Conservation (phyloP, 108 stramenopile species). For the Cyclotella sp. region DNA sequence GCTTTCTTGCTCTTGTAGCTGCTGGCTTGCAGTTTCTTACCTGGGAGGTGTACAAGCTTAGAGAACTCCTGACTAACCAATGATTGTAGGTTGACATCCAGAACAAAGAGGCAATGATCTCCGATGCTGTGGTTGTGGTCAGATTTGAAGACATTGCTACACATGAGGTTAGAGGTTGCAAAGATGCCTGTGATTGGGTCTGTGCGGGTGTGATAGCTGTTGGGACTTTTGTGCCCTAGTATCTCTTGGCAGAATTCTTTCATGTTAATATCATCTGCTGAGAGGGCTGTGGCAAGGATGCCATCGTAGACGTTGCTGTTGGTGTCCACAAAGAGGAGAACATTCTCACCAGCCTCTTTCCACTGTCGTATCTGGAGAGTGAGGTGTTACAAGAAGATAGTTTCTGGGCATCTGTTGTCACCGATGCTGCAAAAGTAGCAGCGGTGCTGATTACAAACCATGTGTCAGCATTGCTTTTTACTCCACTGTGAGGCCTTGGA, state of each 20-base stretch:
- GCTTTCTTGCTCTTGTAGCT: too few relatives aligned
- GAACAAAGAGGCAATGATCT: slow-evolving; percentile 6
- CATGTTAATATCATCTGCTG: too few relatives aligned
- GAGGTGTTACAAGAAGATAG: slow-evolving; percentile 4
- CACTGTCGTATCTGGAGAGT: background rate
- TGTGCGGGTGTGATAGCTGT: background rate
- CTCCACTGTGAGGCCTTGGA: too few relatives aligned
- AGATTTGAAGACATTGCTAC: background rate
- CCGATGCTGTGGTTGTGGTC: background rate
- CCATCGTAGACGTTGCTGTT: slow-evolving; percentile 7
- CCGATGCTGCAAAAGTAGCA: too few relatives aligned
- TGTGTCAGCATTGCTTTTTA: background rate
- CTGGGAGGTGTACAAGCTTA: background rate
- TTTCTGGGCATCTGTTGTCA: too few relatives aligned
- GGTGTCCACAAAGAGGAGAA: too few relatives aligned
- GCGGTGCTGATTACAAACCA: background rate
- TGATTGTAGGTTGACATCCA: too few relatives aligned
- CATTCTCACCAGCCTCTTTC: background rate
- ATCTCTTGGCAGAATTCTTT: too few relatives aligned
- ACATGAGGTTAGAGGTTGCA: too few relatives aligned
- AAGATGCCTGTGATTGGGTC: background rate
- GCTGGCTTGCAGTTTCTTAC: too few relatives aligned
- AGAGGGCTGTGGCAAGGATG: background rate
- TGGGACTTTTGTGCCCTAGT: too few relatives aligned
- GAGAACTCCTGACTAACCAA: background rate